Evolutionary conservation across 192 early-diverging fungal species (phyloP), one percentile per base, ranked within the genome.

Genomic region (Chytriomyces hyalinus): DNA sequence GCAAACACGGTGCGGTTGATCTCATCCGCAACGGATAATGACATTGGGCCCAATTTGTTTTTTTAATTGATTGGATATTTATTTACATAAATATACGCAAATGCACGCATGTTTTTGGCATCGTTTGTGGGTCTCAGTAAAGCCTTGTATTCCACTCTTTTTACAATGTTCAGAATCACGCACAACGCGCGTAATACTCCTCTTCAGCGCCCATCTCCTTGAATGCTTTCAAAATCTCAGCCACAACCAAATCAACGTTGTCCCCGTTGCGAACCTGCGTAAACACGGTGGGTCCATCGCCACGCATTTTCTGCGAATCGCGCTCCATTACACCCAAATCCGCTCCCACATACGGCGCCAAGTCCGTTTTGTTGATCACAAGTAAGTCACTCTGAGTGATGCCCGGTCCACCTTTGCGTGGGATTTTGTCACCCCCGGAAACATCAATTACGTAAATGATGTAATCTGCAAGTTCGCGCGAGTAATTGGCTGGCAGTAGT

Each of bases 361-460:
- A 80, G 81, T 98, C 97, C 5, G 95, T 97, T 90, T 98, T 98
- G 85, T 98, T 98, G 80, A 98, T 92, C 46, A 98, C 88, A 45
- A 98, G 86, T 49, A 98, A 87, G 76, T 98, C 97, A 71, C 93
- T 94, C 81, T 97, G 94, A 6, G 95, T 97, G 72, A 97, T 98
- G 70, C 97, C 97, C 92, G 95, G 95, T 6, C 97, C 97, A 65
- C 97, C 97, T 87, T 98, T 98, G 49, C 97, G 90, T 59, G 97
- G 97, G 53, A 98, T 91, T 82, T 98, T 98, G 81, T 97, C 96
- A 62, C 97, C 97, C 75, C 97, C 96, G 49, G 94, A 94, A 46
- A 97, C 96, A 80, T 98, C 97, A 80, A 98, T 98, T 22, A 98
- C 96, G 80, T 97, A 98, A 68, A 98, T 96, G 78, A 96, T 98